A percentile compares a stretch with the other conserved stretches of the same genome.
These are phyloP conservation scores for Hirschfeldia incana DNA, from an alignment of 345 rosid species.

Conservation along the genomic window DNA sequence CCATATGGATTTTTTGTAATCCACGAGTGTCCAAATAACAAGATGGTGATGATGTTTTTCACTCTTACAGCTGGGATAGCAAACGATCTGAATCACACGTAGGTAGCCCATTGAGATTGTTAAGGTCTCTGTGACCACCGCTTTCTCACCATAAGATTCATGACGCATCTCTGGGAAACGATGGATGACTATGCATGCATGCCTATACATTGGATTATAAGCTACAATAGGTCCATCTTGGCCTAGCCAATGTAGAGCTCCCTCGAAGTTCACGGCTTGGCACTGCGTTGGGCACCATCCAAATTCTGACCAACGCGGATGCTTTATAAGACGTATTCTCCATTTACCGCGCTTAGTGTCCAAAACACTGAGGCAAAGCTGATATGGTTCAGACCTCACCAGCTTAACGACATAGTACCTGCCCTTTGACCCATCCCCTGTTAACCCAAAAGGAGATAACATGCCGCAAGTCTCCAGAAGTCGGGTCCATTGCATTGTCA, in stretches of 20 bases:
- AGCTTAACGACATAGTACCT: background rate
- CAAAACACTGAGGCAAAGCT: background rate
- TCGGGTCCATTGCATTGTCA: no score
- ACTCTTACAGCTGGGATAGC: no score
- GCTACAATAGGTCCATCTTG: constrained; percentile 7
- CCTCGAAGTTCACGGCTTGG: no score
- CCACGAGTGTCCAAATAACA: no score
- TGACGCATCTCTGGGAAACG: constrained; percentile 8
- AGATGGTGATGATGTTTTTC: no score
- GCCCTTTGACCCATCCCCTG: background rate
- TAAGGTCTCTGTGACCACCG: constrained; percentile 1
- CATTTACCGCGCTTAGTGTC: no score
- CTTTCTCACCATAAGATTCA: background rate
- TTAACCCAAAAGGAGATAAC: background rate
- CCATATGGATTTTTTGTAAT: no score
- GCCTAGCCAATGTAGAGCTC: no score
- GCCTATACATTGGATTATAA: background rate
- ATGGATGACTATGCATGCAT: background rate
- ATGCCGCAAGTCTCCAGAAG: no score
- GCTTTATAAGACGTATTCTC: no score
- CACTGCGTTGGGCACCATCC: no score
- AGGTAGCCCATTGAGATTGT: constrained; percentile 6
- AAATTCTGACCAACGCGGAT: no score
- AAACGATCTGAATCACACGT: constrained; percentile 14
- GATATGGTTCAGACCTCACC: background rate